Conservation (phyloP, 331 rosid species). For the Malus hybrid region DNA sequence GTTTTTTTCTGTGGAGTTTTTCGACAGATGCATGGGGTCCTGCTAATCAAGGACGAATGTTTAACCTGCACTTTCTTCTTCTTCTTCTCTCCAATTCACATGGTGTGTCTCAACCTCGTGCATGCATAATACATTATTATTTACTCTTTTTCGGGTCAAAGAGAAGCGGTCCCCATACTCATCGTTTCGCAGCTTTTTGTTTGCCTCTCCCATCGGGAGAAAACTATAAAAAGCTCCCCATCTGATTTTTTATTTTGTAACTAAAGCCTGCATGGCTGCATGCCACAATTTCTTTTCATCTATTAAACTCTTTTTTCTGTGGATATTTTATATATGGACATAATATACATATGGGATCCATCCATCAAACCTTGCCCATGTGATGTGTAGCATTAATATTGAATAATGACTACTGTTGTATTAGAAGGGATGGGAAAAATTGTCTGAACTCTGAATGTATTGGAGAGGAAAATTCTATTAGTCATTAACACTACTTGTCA, state of each 20-base stretch:
- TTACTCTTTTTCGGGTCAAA: conserved; percentile 21
- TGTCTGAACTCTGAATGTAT: no score
- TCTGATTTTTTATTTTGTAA: neutral
- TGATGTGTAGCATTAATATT: no score
- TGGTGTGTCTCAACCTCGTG: conserved; percentile 36
- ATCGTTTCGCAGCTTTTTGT: conserved; percentile 21
- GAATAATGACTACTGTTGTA: no score
- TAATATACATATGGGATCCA: no score
- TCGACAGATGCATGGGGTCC: neutral
- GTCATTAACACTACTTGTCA: no score
- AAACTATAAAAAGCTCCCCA: neutral
- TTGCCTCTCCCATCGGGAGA: conserved; percentile 23
- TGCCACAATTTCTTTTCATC: neutral
- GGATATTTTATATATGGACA: no score
- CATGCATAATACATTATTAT: neutral
- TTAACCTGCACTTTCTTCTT: neutral
- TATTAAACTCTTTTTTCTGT: no score
- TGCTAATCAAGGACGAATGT: conserved; percentile 5
- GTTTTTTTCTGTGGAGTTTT: neutral
- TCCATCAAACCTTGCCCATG: no score
- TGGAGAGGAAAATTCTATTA: no score
- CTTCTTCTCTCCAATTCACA: conserved; percentile 6
- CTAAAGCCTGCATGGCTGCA: neutral
- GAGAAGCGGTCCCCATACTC: conserved; percentile 22
- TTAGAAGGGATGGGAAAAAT: no score